phyloP scores from a whole-genome alignment of 2,329 filamentous ascomycete genomes.

The Zasmidium citrigriseum region DNA sequence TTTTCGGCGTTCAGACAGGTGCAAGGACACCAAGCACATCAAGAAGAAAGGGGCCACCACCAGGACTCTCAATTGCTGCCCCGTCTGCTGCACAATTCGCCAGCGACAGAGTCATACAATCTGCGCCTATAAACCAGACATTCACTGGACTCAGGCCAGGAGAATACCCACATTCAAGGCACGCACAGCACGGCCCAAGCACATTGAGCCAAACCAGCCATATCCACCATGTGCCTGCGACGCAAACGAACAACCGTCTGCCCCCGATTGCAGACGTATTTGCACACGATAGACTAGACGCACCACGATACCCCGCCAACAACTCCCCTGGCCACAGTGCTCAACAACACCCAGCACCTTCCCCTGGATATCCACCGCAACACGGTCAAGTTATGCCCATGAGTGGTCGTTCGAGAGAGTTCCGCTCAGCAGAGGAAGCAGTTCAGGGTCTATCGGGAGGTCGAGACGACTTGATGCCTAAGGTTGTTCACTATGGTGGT shows the following conservation, averaged over 20 bases:
- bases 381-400: constrained; percentile 50
- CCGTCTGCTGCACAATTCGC: constrained; percentile 91
- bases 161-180: constrained; percentile 37
- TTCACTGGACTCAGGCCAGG: constrained; percentile 88
- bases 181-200: constrained; percentile 72
- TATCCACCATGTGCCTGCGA: constrained; percentile 85
- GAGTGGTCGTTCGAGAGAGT: constrained; percentile 70
- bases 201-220: constrained; percentile 82
- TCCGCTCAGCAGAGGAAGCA: constrained; percentile 93
- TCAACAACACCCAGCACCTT: constrained; percentile 67
- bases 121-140: constrained; percentile 88
- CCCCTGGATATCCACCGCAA: constrained; percentile 70
- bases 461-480: constrained; percentile 87
- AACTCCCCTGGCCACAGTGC: constrained; percentile 65
- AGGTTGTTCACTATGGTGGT: constrained; percentile 91
- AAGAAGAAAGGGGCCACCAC: constrained; percentile 75
- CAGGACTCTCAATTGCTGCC: constrained; percentile 90
- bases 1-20: constrained; percentile 43
- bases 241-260: constrained; percentile 86
- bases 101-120: constrained; percentile 93
- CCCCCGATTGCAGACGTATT: constrained; percentile 96
- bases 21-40: constrained; percentile 73
- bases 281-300: constrained; percentile 68
- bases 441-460: constrained; percentile 88
- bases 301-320: constrained; percentile 43